phyloP scores from a whole-genome alignment of 75 land plant genomes.

The Pinus tabuliformis region DNA sequence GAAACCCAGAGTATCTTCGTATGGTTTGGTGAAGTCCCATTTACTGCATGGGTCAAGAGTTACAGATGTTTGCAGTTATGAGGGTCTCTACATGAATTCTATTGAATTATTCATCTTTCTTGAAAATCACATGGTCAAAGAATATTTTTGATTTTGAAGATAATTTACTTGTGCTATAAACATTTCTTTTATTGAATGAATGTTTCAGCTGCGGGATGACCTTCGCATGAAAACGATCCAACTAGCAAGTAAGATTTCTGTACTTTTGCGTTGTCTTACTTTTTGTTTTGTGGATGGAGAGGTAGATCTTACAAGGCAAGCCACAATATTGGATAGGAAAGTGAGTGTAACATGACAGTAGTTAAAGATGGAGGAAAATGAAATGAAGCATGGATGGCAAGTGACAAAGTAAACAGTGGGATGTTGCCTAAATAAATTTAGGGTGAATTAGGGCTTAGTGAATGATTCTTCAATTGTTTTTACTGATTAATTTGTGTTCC shows the following conservation, averaged over 20 bases:
- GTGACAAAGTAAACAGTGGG: background rate
- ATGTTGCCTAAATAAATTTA: background rate
- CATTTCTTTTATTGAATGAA: background rate
- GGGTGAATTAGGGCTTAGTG: background rate
- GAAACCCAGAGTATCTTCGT: no score
- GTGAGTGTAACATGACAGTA: background rate
- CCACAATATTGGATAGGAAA: background rate
- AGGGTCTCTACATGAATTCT: no score
- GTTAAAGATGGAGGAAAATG: background rate
- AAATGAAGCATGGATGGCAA: background rate
- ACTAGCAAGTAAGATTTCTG: conserved; percentile 6
- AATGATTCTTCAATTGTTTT: background rate
- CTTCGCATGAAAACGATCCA: conserved; percentile 8
- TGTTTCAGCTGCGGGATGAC: conserved; percentile 8
- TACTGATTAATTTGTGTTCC: background rate
- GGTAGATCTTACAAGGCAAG: background rate
- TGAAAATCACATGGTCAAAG: no score
- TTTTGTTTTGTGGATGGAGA: background rate
- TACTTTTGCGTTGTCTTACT: background rate
- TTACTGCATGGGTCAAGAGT: no score
- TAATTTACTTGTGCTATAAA: background rate
- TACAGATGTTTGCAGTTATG: no score
- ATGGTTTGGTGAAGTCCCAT: no score
- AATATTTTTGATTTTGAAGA: no score
- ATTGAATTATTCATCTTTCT: no score